These are phyloP conservation scores for Talaromyces sp. DNA, from an alignment of 2,329 filamentous ascomycete genomes.

Conservation along the genomic window DNA sequence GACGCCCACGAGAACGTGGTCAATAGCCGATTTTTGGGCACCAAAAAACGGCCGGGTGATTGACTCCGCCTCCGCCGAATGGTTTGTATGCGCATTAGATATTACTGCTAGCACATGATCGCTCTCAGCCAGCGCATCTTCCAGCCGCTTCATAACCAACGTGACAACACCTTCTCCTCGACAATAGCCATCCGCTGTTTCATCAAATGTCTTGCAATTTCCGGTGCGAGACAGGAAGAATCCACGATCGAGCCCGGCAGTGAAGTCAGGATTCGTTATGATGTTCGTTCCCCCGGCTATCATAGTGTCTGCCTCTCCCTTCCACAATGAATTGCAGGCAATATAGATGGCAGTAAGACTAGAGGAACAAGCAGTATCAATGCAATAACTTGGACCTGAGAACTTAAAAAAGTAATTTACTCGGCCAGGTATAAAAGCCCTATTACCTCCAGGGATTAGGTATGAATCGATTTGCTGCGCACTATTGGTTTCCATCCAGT, in stretches of 20 bases:
- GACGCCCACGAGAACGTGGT: slow-evolving; percentile 27
- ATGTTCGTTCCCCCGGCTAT: slow-evolving; percentile 68
- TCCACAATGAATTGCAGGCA: slow-evolving; percentile 67
- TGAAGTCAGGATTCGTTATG: slow-evolving; percentile 73
- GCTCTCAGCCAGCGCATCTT: slow-evolving; percentile 47
- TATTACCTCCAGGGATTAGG: slow-evolving; percentile 59
- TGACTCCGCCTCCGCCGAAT: slow-evolving; percentile 38
- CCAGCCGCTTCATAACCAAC: slow-evolving; percentile 47
- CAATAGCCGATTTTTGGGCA: slow-evolving; percentile 27
- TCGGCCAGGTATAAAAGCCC: slow-evolving; percentile 57
- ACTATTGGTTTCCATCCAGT: slow-evolving; percentile 62
- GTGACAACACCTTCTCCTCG: slow-evolving; percentile 48
- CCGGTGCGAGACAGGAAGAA: slow-evolving; percentile 26
- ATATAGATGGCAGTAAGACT: slow-evolving; percentile 66
- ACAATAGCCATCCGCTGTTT: slow-evolving; percentile 50
- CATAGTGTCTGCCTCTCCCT: slow-evolving; percentile 72
- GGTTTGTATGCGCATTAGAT: slow-evolving; percentile 37
- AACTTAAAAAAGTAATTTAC: slow-evolving; percentile 74
- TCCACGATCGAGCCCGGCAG: slow-evolving; percentile 62
- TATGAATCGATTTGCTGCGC: slow-evolving; percentile 65
- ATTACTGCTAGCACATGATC: slow-evolving; percentile 39
- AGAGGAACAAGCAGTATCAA: slow-evolving; percentile 73
- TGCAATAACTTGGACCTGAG: slow-evolving; percentile 63
- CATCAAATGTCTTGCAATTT: slow-evolving; percentile 46
- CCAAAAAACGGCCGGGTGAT: slow-evolving; percentile 34